Base-by-base conservation (phyloP, 305 asterid genomes). In the Coffea humblotiana region DNA sequence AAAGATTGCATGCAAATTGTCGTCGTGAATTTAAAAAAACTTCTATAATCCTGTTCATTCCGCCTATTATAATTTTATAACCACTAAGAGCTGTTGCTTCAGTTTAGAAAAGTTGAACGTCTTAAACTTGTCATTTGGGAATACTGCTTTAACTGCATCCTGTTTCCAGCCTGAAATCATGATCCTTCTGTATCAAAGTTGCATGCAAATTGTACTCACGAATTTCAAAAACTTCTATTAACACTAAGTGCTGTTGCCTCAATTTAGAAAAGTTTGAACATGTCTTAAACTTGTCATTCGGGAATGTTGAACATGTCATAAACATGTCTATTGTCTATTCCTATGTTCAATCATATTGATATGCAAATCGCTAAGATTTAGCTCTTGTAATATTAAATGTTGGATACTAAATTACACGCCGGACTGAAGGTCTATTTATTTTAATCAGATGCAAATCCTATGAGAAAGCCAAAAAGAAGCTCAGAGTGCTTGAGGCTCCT, bases 391-490 rank as follows among this genome's bases (percentile, higher is more conserved):
- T 9, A 40, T 14, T 60, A 0, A 29, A 47, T 76, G 51, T 63
- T 76, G 25, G 47, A 54, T 25, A 45, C 56, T 75, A 70, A 49
- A 75, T 40, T 40, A 61, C 70, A 32, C n/a, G 56, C 43, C 77
- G 60, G 15, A 80, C 25, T 85, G 71, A 75, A 73, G 23, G 67
- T 48, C 0, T 19, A n/a, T 43, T 61, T 60, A 19, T 76, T 67
- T 48, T 76, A 78, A 61, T 77, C 82, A 94, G 98, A 83, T 94
- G 98, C 81, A 89, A 88, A 78, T 92, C 97, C 4, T 91, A 92
- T 73, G 97, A 86, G 89, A 92, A 82, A 84, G 97, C 98, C 75
- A 90, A 90, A 83, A 94, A 94, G 92, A 94, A 88, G 92, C 85
- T 94, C 86, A 90, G 86, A 81, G 92, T 94, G 60, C 81, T 85